Evolutionary conservation across 225 moss, liverwort and hornwort genomes (phyloP).

Genomic region (Climacium dendroides): DNA sequence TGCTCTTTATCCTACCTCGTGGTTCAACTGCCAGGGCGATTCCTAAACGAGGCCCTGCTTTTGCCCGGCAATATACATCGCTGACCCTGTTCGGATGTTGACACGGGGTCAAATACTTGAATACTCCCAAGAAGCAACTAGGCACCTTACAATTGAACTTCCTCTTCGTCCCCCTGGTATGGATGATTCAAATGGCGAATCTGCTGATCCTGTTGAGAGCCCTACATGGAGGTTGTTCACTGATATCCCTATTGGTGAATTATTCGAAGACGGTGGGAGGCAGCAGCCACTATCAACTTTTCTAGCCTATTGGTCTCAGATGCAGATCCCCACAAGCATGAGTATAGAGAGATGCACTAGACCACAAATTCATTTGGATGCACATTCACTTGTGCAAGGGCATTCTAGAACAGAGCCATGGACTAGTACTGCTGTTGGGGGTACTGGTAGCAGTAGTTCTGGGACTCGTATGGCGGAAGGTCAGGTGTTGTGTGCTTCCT

Average conservation of each 20-base stretch:
- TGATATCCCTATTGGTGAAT: neutral
- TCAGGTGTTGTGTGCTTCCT: neutral
- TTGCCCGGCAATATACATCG: neutral
- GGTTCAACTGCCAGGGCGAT: neutral
- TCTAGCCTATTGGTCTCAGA: neutral
- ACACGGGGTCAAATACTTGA: neutral
- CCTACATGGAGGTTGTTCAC: neutral
- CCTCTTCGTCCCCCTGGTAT: neutral
- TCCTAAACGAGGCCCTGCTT: neutral
- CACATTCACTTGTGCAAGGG: neutral
- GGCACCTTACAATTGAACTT: neutral
- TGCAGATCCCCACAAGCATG: neutral
- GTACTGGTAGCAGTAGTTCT: neutral
- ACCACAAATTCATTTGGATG: neutral
- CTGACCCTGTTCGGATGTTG: neutral
- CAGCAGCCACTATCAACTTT: neutral
- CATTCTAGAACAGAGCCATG: neutral
- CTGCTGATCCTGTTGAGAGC: neutral
- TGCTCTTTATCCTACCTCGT: neutral
- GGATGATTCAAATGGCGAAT: neutral
- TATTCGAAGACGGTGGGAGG: neutral
- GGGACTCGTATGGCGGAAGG: neutral
- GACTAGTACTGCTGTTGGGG: neutral
- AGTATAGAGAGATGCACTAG: neutral
- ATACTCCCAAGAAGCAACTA: neutral